Evolutionary conservation across 148 eudicot species (phyloP).

Genomic region (Spergularia marina): DNA sequence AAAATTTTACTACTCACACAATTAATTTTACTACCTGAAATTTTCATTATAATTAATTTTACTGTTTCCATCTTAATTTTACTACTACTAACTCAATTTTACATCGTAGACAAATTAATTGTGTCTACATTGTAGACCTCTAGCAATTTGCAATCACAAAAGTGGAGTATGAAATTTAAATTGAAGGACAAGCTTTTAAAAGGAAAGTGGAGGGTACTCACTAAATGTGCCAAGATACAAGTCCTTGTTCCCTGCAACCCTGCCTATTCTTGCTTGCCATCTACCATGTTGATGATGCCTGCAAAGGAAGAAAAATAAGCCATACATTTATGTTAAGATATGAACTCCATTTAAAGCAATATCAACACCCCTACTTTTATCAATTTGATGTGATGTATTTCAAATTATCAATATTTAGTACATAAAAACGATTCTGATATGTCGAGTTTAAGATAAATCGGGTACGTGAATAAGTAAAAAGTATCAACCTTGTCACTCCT

Average conservation of each 20-base stretch:
- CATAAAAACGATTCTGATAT: no score
- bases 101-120: no score
- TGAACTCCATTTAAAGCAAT: conserved; percentile 7
- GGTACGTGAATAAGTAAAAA: background rate
- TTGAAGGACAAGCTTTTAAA: conserved; percentile 6
- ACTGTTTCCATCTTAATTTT: no score
- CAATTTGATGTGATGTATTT: conserved; percentile 5
- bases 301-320: conserved; percentile 12
- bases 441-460: no score
- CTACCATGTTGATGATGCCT: conserved; percentile 98
- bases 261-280: conserved; percentile 97
- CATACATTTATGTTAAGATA: conserved; percentile 17
- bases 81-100: no score
- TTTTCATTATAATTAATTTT: no score
- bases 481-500: conserved; percentile 85
- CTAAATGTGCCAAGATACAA: conserved; percentile 94
- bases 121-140: no score
- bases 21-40: no score
- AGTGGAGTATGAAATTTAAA: no score
- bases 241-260: conserved; percentile 95
- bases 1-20: no score
- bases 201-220: conserved; percentile 28
- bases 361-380: background rate
- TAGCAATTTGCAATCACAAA: no score
- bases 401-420: background rate